Evolutionary conservation across 1,284 basidiomycete species (phyloP), one percentile per base, ranked within the genome.

Genomic region (Xerocomus nothofagi): DNA sequence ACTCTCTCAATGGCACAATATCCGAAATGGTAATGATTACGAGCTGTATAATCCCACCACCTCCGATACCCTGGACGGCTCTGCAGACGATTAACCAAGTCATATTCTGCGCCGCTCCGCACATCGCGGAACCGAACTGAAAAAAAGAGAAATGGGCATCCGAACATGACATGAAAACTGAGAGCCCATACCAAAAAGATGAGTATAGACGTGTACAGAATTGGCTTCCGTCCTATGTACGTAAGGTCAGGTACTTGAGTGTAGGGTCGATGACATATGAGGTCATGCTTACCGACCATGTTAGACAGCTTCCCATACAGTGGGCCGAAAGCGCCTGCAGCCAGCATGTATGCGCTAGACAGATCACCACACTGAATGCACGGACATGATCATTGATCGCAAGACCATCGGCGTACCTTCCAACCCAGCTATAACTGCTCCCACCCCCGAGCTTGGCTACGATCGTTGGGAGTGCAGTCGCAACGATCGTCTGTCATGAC

Each of bases 41-140:
- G 31, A 82, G 67, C 53, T 78, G 79, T 9, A 88, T 74, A 52
- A 89, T 85, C 2, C 86, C 88, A 10, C 89, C 88, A 4, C 89
- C 89, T 24, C 91, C 91, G 24, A 92, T 80, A 11, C 91, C 91
- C 64, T 93, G 91, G 1, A 94, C 72, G 2, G 87, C 91, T 57
- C 91, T 79, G 40, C 78, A 81, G 2, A 87, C 74, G 37, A 89
- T 82, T 14, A 93, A 71, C 90, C 74, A 85, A 3, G 73, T 77
- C 79, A 91, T 87, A 51, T 58, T 83, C 62, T 93, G 84, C 0
- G 91, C 90, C 2, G 88, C 86, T 12, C 90, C 91, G 57, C 88
- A 92, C 50, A 93, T 67, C 0, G 87, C 89, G 2, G 88, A 91
- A 6, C 89, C 91, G 53, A 91, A 66, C 78, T 87, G 49, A 11